Evolutionary conservation across 2,329 filamentous ascomycete genomes (phyloP), one percentile per base, ranked within the genome.

Genomic region (Thelonectria discophora): DNA sequence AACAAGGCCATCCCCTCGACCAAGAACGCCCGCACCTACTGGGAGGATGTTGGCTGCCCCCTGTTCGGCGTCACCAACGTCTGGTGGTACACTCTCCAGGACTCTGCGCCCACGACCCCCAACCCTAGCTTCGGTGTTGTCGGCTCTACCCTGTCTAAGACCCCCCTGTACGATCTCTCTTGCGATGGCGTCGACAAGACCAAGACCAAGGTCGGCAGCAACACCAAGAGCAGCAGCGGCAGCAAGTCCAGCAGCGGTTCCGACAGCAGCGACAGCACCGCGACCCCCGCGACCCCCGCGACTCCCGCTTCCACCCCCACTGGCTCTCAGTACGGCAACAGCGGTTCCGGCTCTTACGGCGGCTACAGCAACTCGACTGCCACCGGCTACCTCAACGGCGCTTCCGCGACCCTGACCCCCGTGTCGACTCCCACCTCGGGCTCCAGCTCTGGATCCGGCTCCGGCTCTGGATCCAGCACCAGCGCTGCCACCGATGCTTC

Each of bases 21-120:
- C 32, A 79, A 83, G 55, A 94, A 94, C 73, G 92, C 93, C 45
- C 83, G 91, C 80, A 84, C 78, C n/a, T 97, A 87, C 84, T 97
- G 92, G 90, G 83, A 91, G 69, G 81, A 90, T 47, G 90, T 94
- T 54, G 91, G 88, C 54, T 97, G 93, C 83, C 81, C 85, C 57
- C 77, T 89, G 62, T 88, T 93, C 64, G 86, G 84, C 71, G 83
- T 82, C 52, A 81, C 79, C 70, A 89, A 89, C 74, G 84, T 88
- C 62, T 94, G 88, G 86, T 94, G 91, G 89, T 93, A 89, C 80
- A 91, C 87, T 52, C 84, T 94, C 24, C 87, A 91, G 73, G 91
- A 94, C 68, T 81, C 86, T 45, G 80, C 80, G 42, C 84, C 84
- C 17, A 80, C 78, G 50, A 84, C 84, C 3, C 87, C 89, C 34